These are phyloP conservation scores for Komagataella mondaviorum DNA, from an alignment of 805 yeast species.

Conservation along the genomic window DNA sequence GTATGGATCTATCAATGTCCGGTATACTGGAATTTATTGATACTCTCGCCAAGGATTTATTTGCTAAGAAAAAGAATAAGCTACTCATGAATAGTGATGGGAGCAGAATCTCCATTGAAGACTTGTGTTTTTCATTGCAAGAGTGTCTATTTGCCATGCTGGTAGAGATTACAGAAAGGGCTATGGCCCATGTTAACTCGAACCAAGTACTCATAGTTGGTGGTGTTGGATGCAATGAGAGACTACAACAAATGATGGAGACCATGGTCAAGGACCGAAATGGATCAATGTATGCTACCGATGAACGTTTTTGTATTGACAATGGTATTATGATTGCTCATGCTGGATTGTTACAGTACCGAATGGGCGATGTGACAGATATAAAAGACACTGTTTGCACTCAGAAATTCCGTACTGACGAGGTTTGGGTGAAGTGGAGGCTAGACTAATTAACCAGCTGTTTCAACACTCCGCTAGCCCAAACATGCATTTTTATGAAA, in stretches of 20 bases:
- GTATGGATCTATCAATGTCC: constrained; percentile 96
- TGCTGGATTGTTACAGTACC: constrained; percentile 78
- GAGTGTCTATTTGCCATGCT: constrained; percentile 92
- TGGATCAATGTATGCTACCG: constrained; percentile 89
- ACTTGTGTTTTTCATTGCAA: constrained; percentile 84
- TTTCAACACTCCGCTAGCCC: constrained; percentile 11
- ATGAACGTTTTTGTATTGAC: constrained; percentile 93
- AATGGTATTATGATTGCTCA: constrained; percentile 99
- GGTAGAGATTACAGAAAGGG: constrained; percentile 94
- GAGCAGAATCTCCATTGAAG: constrained; percentile 60
- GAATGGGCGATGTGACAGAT: constrained; percentile 61
- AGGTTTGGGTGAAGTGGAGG: constrained; percentile 87
- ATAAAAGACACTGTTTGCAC: constrained; percentile 73
- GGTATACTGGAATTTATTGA: constrained; percentile 87
- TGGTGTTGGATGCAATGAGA: constrained; percentile 92
- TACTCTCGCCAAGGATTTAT: constrained; percentile 60
- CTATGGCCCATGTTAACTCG: constrained; percentile 93
- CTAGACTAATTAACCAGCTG: constrained; percentile 22
- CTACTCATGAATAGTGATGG: constrained; percentile 26
- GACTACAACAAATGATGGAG: constrained; percentile 96
- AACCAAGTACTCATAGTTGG: constrained; percentile 90
- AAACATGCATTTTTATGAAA: neutral
- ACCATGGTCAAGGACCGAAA: constrained; percentile 80
- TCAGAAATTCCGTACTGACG: constrained; percentile 90
- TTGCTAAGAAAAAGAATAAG: constrained; percentile 29